Base-by-base conservation (phyloP, 768 basidiomycete species). In the Lyophyllum atratum region DNA sequence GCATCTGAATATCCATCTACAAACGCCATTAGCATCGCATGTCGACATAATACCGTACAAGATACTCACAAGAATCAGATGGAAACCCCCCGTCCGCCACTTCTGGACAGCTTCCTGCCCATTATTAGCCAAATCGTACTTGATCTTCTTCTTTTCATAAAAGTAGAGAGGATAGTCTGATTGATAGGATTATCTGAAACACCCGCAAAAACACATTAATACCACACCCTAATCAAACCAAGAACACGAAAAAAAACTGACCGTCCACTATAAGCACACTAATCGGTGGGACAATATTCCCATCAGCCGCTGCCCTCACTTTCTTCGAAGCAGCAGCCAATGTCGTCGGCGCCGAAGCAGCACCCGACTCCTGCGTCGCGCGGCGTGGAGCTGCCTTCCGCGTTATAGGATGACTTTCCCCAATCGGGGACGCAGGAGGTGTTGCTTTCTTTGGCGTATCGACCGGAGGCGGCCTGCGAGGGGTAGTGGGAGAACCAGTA, bases 1-100 rank as follows among this genome's bases (percentile, higher is more conserved):
- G 97, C 85, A 99, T 95, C 74, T 98, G 96, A 52, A 99, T 98
- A 76, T 99, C 97, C 97, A 99, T 99, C 96, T 98, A 62, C 3
- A 57, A 26, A 31, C n/a, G 14, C 17, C 9, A 24, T 62, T 43
- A 58, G 53, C 7, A 33, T 59, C 22, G 28, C 34, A n/a, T 19
- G 37, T 33, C 22, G 19, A 43, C n/a, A 43, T 11, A 37, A 37
- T 21, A 29, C 37, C 22, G 31, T n/a, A 7, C 28, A 17, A 55
- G 54, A 29, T 11, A 77, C 92, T 62, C 60, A 97, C 96, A 73
- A 99, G 74, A 53, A 99, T 98, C 49, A 99, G 80, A 76, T 99
- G 96, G 74, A 97, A 99, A 50, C 80, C 86, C 21, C 96, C 97
- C 6, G 85, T 90, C 58, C 84, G 80, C 95, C 95, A 98, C 70